Base-by-base conservation (phyloP, 768 basidiomycete genomes). In the Paxillus involutus region DNA sequence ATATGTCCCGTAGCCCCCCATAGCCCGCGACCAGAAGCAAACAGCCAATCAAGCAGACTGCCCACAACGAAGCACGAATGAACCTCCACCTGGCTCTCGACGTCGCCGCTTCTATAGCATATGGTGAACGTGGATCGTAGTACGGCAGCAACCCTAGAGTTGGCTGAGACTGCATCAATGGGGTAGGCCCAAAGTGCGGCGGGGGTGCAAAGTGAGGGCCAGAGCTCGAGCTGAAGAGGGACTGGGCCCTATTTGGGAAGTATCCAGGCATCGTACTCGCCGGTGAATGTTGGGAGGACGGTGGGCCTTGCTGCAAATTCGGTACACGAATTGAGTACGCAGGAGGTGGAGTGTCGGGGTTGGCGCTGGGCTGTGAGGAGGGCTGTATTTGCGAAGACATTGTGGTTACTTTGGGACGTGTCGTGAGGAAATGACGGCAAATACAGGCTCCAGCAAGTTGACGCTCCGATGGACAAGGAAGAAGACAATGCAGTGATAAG, bases 41-140 rank as follows among this genome's bases (percentile, higher is more conserved):
- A 19, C 70, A 59, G 17, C 58, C 47, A 32, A 71, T 57, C 35
- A 78, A 64, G 44, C 68, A 59, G 32, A 74, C 44, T 5, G 71
- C 76, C 72, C 76, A 77, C 14, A 73, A 33, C 16, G 73, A 53
- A 6, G 77, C 78, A 50, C 62, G 63, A n/a, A 75, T 53, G 53
- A 81, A 80, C 35, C 80, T 71, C 74, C 73, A 59, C 44, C 68
- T 68, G 33, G 80, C 79, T 26, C 80, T 67, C 43, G 56, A 52
- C 9, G 57, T 60, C 29, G 79, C 78, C 49, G 66, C 68, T 45
- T 66, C 64, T 3, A 75, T 47, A 41, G 77, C 70, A 53, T 77
- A 64, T 19, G 68, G 62, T 24, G 76, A 76, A 36, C 63, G 70
- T 9, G 73, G 77, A 59, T 80, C 79, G 60, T 80, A 75, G 73